phyloP scores from a whole-genome alignment of 176 grass and related monocot species.

The Cocos nucifera region DNA sequence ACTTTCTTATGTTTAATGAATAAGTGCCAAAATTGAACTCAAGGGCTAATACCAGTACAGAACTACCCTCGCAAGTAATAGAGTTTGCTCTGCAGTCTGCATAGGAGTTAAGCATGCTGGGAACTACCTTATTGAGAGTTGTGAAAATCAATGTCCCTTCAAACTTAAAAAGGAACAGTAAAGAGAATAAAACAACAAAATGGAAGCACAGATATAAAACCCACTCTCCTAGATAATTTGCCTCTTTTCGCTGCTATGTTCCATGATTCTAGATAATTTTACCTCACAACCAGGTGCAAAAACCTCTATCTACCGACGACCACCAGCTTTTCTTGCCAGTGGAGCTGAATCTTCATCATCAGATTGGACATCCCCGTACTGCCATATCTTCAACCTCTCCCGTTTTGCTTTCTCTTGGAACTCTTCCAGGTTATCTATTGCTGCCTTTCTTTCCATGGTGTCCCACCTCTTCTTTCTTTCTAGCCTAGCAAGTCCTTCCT shows the following conservation, averaged over 20 bases:
- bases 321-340: conserved; percentile 36
- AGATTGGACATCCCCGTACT: conserved; percentile 56
- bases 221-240: not conserved
- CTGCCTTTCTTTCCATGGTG: conserved; percentile 46
- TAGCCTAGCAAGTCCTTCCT: conserved; percentile 75
- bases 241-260: not conserved
- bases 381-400: conserved; percentile 47
- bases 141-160: conserved; percentile 13
- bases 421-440: conserved; percentile 59
- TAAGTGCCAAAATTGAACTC: too few relatives aligned
- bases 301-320: conserved; percentile 24
- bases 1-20: too few relatives aligned
- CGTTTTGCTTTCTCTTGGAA: conserved; percentile 73
- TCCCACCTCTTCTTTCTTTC: conserved; percentile 81
- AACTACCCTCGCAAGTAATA: too few relatives aligned
- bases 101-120: not conserved
- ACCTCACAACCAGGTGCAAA: not conserved
- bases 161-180: not conserved
- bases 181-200: not conserved
- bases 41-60: too few relatives aligned
- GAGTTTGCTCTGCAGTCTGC: too few relatives aligned
- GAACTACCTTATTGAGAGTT: conserved; percentile 7
- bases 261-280: not conserved
- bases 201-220: not conserved
- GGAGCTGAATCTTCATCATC: conserved; percentile 59